These are phyloP conservation scores for Penicillium angulare DNA, from an alignment of 495 filamentous ascomycete genomes.

Conservation along the genomic window DNA sequence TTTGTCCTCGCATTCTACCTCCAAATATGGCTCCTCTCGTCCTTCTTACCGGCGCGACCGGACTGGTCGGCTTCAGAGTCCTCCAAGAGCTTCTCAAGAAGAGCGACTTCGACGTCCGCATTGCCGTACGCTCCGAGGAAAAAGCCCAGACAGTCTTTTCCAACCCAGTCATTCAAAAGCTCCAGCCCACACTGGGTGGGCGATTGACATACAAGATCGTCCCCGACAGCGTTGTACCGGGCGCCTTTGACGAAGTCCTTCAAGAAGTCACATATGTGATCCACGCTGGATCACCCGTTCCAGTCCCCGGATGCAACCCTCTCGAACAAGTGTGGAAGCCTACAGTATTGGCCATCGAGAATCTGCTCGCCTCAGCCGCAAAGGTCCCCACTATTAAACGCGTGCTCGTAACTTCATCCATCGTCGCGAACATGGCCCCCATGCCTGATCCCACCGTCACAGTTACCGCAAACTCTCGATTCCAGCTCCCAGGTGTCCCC, in stretches of 20 bases:
- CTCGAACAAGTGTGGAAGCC: constrained; percentile 66
- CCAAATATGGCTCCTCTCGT: constrained; percentile 14
- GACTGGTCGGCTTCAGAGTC: constrained; percentile 55
- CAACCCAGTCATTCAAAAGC: constrained; percentile 10
- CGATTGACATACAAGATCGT: constrained; percentile 6
- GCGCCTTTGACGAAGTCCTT: constrained; percentile 8
- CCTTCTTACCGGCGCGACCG: constrained; percentile 62
- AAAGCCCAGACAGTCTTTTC: constrained; percentile 10
- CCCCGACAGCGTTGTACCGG: constrained; percentile 3
- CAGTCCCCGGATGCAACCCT: constrained; percentile 50
- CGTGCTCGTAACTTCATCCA: constrained; percentile 68
- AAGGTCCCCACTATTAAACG: constrained; percentile 56
- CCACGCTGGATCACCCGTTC: constrained; percentile 20
- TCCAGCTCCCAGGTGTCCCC: not conserved
- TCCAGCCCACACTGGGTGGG: not conserved
- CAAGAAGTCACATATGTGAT: constrained; percentile 10
- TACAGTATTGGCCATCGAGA: constrained; percentile 65
- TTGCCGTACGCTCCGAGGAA: constrained; percentile 7
- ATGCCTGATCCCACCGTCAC: constrained; percentile 45
- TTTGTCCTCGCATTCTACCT: too few species aligned
- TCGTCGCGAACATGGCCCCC: constrained; percentile 27
- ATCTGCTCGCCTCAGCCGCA: constrained; percentile 48
- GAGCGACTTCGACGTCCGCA: constrained; percentile 9
- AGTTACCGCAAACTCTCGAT: constrained; percentile 36
- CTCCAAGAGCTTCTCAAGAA: constrained; percentile 5